Evolutionary conservation across 495 filamentous ascomycete genomes (phyloP).

Genomic region (Podospora fimiseda): DNA sequence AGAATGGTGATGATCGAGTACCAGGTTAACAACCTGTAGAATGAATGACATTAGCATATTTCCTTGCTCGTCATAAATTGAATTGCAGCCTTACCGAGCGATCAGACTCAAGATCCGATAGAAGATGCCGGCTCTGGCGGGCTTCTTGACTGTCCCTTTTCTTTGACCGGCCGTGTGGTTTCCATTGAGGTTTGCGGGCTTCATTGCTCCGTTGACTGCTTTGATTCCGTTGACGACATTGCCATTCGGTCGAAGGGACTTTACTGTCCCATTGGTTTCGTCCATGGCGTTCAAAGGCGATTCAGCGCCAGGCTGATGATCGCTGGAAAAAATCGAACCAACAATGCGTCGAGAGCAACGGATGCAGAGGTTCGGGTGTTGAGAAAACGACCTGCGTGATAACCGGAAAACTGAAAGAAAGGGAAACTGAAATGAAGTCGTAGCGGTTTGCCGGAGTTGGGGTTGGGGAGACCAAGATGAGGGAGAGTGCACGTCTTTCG

Average conservation of each 20-base stretch:
- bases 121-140: slow-evolving; percentile 36
- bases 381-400: too few species aligned
- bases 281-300: slow-evolving; percentile 20
- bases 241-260: slow-evolving; percentile 10
- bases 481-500: background rate
- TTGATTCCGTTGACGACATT: slow-evolving; percentile 16
- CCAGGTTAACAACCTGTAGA: slow-evolving; percentile 69
- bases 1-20: slow-evolving; percentile 72
- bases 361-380: too few species aligned
- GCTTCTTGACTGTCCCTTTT: slow-evolving; percentile 11
- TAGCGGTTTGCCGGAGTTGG: background rate
- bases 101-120: slow-evolving; percentile 49
- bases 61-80: background rate
- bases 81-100: slow-evolving; percentile 49
- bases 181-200: slow-evolving; percentile 24
- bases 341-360: too few species aligned
- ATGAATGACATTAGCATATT: background rate
- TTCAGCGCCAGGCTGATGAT: slow-evolving; percentile 24
- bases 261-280: slow-evolving; percentile 29
- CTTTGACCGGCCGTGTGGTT: slow-evolving; percentile 14
- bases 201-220: slow-evolving; percentile 17
- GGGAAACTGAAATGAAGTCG: background rate
- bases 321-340: too few species aligned
- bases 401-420: background rate
- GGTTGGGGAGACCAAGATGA: background rate